Evolutionary conservation across 129 eudicot genomes (phyloP).

Genomic region (Logfia minima): DNA sequence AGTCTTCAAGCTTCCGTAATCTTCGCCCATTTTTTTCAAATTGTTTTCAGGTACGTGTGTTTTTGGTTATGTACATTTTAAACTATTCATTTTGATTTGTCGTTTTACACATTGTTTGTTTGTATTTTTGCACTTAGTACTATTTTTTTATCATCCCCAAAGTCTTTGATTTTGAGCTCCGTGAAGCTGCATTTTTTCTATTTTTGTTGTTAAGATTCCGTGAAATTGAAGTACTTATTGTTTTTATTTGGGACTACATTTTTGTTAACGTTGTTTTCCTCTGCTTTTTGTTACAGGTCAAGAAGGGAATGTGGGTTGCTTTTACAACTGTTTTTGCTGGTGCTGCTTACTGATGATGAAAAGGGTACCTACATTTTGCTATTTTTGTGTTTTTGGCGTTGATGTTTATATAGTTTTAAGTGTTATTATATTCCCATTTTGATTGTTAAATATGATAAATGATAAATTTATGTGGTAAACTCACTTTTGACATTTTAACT

Average conservation of each 20-base stretch:
- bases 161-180: slow-evolving; percentile 42
- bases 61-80: slow-evolving; percentile 16
- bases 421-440: slow-evolving; percentile 16
- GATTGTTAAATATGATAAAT: not conserved
- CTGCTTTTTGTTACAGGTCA: slow-evolving; percentile 38
- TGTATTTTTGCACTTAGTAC: slow-evolving; percentile 22
- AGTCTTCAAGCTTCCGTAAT: slow-evolving; percentile 42
- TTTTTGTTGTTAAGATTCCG: not conserved
- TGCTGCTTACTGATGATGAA: slow-evolving; percentile 22
- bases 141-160: slow-evolving; percentile 19
- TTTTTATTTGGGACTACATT: slow-evolving; percentile 7
- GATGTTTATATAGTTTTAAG: slow-evolving; percentile 12
- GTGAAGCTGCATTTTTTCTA: slow-evolving; percentile 32
- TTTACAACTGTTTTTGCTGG: slow-evolving; percentile 16
- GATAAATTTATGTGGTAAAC: not conserved
- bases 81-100: slow-evolving; percentile 40
- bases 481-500: not conserved
- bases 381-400: slow-evolving; percentile 30
- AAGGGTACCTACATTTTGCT: slow-evolving; percentile 47
- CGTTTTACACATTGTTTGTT: slow-evolving; percentile 45
- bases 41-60: slow-evolving; percentile 50
- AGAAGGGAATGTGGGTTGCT: slow-evolving; percentile 30
- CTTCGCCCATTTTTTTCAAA: slow-evolving; percentile 31
- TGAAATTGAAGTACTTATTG: slow-evolving; percentile 22
- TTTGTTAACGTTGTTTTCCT: slow-evolving; percentile 19